phyloP scores from a whole-genome alignment of 306 rosid species.

The Amphicarpaea edgeworthii region DNA sequence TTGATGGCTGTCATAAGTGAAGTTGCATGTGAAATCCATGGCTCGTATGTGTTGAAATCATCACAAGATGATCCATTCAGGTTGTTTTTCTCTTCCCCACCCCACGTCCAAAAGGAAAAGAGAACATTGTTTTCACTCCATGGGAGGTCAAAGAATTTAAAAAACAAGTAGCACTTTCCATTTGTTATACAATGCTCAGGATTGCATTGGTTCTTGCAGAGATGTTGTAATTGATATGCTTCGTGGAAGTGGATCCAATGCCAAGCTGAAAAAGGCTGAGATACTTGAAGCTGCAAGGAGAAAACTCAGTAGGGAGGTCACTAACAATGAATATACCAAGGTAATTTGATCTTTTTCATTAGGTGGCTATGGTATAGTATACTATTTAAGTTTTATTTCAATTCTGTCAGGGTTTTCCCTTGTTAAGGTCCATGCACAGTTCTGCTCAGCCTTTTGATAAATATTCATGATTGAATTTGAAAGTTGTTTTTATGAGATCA shows the following conservation, averaged over 20 bases:
- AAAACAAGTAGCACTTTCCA: slow-evolving; percentile 1
- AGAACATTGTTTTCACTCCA: background rate
- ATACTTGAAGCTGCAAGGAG: slow-evolving; percentile 71
- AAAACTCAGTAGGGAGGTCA: slow-evolving; percentile 67
- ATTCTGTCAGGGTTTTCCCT: background rate
- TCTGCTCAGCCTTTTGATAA: background rate
- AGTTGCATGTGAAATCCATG: slow-evolving; percentile 75
- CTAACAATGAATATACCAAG: slow-evolving; percentile 74
- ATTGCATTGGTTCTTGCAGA: slow-evolving; percentile 58
- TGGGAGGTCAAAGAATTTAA: background rate
- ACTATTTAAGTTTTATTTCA: background rate
- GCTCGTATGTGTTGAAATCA: slow-evolving; percentile 72
- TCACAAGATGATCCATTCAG: slow-evolving; percentile 78
- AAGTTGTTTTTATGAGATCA: too few relatives aligned
- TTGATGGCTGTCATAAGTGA: slow-evolving; percentile 66
- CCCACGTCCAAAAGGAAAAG: background rate
- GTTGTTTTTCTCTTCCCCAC: slow-evolving; percentile 46
- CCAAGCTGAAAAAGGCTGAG: slow-evolving; percentile 75
- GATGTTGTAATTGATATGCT: slow-evolving; percentile 81
- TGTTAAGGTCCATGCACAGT: background rate
- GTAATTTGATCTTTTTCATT: slow-evolving; percentile 46
- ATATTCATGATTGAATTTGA: too few relatives aligned
- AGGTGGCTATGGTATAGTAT: slow-evolving; percentile 2
- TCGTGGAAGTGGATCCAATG: slow-evolving; percentile 64
- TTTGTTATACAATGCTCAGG: slow-evolving; percentile 34